phyloP scores from a whole-genome alignment of 2,329 filamentous ascomycete genomes.

The Calonectria pseudoturangicola region DNA sequence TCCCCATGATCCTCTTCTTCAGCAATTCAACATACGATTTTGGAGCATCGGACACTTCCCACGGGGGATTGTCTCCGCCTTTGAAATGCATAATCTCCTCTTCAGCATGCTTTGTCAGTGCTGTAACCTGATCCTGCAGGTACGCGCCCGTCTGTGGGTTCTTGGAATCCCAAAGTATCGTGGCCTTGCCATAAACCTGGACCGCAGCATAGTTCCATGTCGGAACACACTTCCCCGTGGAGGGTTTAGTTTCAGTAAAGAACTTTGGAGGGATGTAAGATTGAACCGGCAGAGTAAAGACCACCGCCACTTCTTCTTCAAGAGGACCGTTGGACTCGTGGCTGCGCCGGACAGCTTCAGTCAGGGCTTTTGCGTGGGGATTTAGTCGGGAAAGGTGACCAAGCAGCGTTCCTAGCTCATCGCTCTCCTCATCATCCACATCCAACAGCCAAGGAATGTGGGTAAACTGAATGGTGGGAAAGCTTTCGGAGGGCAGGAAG shows the following conservation, averaged over 20 bases:
- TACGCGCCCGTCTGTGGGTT: slow-evolving; percentile 64
- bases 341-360: slow-evolving; percentile 61
- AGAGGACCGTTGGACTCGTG: slow-evolving; percentile 51
- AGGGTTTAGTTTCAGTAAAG: slow-evolving; percentile 79
- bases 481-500: slow-evolving; percentile 69
- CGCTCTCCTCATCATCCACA: slow-evolving; percentile 62
- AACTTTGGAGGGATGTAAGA: slow-evolving; percentile 82
- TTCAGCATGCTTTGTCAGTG: slow-evolving; percentile 72
- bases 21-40: slow-evolving; percentile 72
- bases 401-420: slow-evolving; percentile 67
- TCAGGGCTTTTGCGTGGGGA: slow-evolving; percentile 77
- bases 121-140: slow-evolving; percentile 70
- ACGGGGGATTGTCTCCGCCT: slow-evolving; percentile 61
- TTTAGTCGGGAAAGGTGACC: slow-evolving; percentile 79
- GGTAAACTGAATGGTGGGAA: slow-evolving; percentile 72
- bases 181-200: slow-evolving; percentile 76
- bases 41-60: slow-evolving; percentile 76
- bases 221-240: slow-evolving; percentile 79
- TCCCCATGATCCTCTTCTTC: slow-evolving; percentile 75
- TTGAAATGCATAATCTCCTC: slow-evolving; percentile 73
- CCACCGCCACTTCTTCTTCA: slow-evolving; percentile 74
- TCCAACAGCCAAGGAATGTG: slow-evolving; percentile 78
- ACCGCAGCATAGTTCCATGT: slow-evolving; percentile 83
- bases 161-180: slow-evolving; percentile 70
- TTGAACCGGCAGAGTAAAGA: slow-evolving; percentile 75